A percentile compares a stretch with the other conserved stretches of the same genome.
phyloP scores from a whole-genome alignment of 192 early-diverging fungal genomes.

The Entomortierella parvispora region DNA sequence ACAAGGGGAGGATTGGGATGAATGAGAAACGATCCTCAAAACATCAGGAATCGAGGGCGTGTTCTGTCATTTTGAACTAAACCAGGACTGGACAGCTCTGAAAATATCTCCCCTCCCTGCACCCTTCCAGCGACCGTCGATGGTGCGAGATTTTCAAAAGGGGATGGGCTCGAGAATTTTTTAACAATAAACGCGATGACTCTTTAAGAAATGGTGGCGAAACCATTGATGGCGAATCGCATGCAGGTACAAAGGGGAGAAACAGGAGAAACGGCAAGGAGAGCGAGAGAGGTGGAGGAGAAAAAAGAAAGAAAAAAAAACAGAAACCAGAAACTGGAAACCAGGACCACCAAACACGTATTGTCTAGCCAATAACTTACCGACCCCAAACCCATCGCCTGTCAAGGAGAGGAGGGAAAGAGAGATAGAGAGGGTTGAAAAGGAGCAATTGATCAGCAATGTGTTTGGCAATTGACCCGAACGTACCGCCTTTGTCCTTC shows the following conservation, averaged over 20 bases:
- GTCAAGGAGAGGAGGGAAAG: neutral
- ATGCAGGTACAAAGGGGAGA: neutral
- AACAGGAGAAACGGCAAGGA: neutral
- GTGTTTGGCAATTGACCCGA: neutral
- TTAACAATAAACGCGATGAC: too few species aligned
- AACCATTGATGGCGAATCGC: too few species aligned
- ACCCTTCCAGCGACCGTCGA: too few species aligned
- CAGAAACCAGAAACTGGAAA: neutral
- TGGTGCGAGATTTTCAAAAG: too few species aligned
- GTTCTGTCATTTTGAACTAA: too few species aligned
- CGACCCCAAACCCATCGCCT: slow-evolving; percentile 86
- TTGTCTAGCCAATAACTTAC: slow-evolving; percentile 43
- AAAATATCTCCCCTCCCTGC: too few species aligned
- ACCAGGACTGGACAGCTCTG: too few species aligned
- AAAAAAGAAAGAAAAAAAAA: neutral
- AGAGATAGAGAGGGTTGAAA: neutral
- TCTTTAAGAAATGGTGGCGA: too few species aligned
- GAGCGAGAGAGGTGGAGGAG: too few species aligned
- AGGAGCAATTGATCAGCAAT: neutral
- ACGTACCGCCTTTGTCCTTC: neutral
- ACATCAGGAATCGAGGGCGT: too few species aligned
- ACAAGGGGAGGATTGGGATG: neutral
- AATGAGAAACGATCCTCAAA: too few species aligned
- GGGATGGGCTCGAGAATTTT: too few species aligned
- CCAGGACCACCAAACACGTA: neutral